Percentiles rank a stretch among this genome's conserved stretches.
Evolutionary conservation across 176 grass and related monocot species (phyloP).

Genomic region (Phyllostachys edulis): DNA sequence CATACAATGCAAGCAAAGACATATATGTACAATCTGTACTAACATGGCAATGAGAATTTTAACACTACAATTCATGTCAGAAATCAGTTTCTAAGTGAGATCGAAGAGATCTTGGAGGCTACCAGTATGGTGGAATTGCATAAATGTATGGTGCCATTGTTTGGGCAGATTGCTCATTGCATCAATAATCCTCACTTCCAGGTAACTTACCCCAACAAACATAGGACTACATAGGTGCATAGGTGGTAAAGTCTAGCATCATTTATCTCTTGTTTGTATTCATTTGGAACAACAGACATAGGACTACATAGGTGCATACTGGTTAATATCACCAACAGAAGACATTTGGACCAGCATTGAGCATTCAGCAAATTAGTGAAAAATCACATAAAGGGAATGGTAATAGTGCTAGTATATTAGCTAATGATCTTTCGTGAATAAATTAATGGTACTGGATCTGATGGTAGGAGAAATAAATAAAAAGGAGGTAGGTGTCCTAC

Average conservation of each 20-base stretch:
- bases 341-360: conserved; percentile 22
- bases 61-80: too few relatives aligned
- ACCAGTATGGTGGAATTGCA: conserved; percentile 74
- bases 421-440: too few relatives aligned
- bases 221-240: too few relatives aligned
- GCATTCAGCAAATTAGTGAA: too few relatives aligned
- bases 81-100: conserved; percentile 94
- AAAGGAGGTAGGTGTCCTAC: too few relatives aligned
- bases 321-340: conserved; percentile 2
- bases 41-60: too few relatives aligned
- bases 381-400: too few relatives aligned
- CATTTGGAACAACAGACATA: not conserved
- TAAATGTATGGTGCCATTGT: conserved; percentile 93
- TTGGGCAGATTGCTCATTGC: conserved; percentile 67
- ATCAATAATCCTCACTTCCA: conserved; percentile 87
- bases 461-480: too few relatives aligned
- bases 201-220: conserved; percentile 40
- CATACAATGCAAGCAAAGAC: too few relatives aligned
- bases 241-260: not conserved
- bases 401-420: too few relatives aligned
- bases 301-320: not conserved
- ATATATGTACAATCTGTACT: too few relatives aligned
- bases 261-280: conserved; percentile 11
- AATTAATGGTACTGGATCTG: too few relatives aligned
- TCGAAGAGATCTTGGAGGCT: conserved; percentile 88